phyloP scores from a whole-genome alignment of 148 eudicot genomes.

The Simmondsia chinensis region DNA sequence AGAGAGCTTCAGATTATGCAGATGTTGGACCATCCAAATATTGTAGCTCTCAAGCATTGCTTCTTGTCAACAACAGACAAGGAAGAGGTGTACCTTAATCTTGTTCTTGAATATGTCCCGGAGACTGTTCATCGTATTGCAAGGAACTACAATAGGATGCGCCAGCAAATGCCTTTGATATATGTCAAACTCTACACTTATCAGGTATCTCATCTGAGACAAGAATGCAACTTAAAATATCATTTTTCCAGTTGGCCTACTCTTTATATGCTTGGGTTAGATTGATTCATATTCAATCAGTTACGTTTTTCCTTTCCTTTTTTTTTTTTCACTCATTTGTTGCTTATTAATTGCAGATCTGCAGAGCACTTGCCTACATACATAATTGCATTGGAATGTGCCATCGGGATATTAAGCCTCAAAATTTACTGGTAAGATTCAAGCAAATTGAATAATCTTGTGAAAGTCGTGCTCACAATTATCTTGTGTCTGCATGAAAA shows the following conservation, averaged over 20 bases:
- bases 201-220: slow-evolving; percentile 83
- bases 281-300: too few species aligned
- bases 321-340: background rate
- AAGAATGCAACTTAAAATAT: too few species aligned
- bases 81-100: slow-evolving; percentile 94
- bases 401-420: slow-evolving; percentile 97
- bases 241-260: too few species aligned
- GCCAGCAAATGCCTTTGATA: slow-evolving; percentile 82
- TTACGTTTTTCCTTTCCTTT: too few species aligned
- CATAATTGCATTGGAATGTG: slow-evolving; percentile 89
- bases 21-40: slow-evolving; percentile 97
- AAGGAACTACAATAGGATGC: slow-evolving; percentile 84
- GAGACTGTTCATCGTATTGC: slow-evolving; percentile 95
- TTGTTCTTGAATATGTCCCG: slow-evolving; percentile 95
- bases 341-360: slow-evolving; percentile 75
- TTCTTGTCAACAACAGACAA: slow-evolving; percentile 89
- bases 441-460: slow-evolving; percentile 4
- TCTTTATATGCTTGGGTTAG: too few species aligned
- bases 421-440: slow-evolving; percentile 71
- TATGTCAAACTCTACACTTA: slow-evolving; percentile 91
- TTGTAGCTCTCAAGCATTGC: slow-evolving; percentile 92
- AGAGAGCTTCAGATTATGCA: slow-evolving; percentile 98
- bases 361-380: slow-evolving; percentile 84
- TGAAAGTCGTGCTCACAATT: too few species aligned
- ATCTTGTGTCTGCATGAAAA: too few species aligned